Conservation (phyloP, 495 filamentous ascomycete genomes). For the Daldinia concentrica region DNA sequence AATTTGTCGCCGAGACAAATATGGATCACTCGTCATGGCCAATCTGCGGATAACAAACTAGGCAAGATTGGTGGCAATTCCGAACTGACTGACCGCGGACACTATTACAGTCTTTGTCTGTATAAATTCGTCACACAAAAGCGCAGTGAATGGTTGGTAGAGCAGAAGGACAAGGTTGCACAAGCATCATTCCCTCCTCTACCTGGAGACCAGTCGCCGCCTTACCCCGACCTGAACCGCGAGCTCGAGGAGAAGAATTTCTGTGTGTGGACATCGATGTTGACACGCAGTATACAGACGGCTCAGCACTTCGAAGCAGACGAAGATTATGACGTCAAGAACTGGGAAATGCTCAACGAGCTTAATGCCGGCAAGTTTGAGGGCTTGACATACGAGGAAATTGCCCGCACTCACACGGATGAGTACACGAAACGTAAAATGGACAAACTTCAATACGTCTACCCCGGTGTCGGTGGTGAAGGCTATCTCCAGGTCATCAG, state of each 20-base stretch:
- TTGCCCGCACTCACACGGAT: slow-evolving; percentile 73
- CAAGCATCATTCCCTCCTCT: slow-evolving; percentile 80
- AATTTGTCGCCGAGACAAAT: slow-evolving; percentile 94
- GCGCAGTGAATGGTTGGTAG: slow-evolving; percentile 76
- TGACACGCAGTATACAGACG: slow-evolving; percentile 84
- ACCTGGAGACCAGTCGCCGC: slow-evolving; percentile 90
- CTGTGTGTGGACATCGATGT: slow-evolving; percentile 98
- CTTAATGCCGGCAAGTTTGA: slow-evolving; percentile 92
- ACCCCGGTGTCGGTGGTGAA: slow-evolving; percentile 94
- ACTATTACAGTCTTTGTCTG: slow-evolving; percentile 74
- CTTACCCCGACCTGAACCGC: slow-evolving; percentile 82
- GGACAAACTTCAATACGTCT: slow-evolving; percentile 92
- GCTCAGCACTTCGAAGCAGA: slow-evolving; percentile 87
- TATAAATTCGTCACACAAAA: slow-evolving; percentile 80
- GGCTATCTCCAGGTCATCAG: slow-evolving; percentile 97
- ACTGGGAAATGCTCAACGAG: slow-evolving; percentile 98
- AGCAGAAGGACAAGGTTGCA: slow-evolving; percentile 76
- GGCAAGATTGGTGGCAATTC: slow-evolving; percentile 89
- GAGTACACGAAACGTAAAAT: slow-evolving; percentile 77
- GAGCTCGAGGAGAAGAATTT: slow-evolving; percentile 82
- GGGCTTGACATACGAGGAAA: slow-evolving; percentile 92
- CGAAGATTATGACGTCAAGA: slow-evolving; percentile 96
- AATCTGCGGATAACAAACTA: slow-evolving; percentile 79
- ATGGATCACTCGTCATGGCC: slow-evolving; percentile 96
- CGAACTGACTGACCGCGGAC: slow-evolving; percentile 77